Percentiles rank a stretch among this genome's conserved stretches.
Evolutionary conservation across 768 basidiomycete genomes (phyloP).

Genomic region (Boletus insuetus): DNA sequence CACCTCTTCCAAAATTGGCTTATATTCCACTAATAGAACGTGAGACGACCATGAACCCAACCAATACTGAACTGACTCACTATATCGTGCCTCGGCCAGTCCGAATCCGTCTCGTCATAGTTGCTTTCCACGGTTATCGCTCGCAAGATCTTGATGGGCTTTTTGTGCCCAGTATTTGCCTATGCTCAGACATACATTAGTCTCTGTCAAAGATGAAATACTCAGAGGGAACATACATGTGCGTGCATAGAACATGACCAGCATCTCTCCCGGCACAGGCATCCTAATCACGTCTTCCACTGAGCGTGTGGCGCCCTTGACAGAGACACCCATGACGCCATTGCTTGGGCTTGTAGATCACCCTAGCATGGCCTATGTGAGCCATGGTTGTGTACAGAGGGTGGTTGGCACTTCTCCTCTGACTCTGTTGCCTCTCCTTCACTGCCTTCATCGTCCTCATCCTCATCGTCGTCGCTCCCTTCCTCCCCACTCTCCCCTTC

Average conservation of each 20-base stretch:
- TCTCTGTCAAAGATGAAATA: background rate
- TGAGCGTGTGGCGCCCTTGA: constrained; percentile 50
- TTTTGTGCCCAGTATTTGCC: constrained; percentile 81
- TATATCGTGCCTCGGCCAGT: constrained; percentile 70
- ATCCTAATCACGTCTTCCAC: constrained; percentile 74
- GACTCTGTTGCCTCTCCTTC: background rate
- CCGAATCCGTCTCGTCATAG: constrained; percentile 76
- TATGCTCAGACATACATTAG: constrained; percentile 21
- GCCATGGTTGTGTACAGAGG: too few species aligned
- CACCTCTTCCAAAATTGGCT: constrained; percentile 78
- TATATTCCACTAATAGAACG: constrained; percentile 59
- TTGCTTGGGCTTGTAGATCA: constrained; percentile 43
- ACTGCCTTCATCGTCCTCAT: constrained; percentile 30
- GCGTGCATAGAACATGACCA: constrained; percentile 80
- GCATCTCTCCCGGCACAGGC: constrained; percentile 79
- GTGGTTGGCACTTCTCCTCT: constrained; percentile 9
- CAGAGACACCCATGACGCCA: constrained; percentile 60
- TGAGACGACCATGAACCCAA: background rate
- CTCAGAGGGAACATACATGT: constrained; percentile 49
- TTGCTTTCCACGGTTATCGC: constrained; percentile 72
- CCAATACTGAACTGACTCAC: constrained; percentile 31
- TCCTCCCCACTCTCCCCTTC: constrained; percentile 60
- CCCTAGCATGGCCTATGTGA: constrained; percentile 18
- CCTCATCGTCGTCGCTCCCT: constrained; percentile 49
- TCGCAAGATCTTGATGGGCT: constrained; percentile 49